A percentile compares a stretch with the other conserved stretches of the same genome.
phyloP scores from a whole-genome alignment of 1,284 basidiomycete genomes.

The Fomitopsis palustris region DNA sequence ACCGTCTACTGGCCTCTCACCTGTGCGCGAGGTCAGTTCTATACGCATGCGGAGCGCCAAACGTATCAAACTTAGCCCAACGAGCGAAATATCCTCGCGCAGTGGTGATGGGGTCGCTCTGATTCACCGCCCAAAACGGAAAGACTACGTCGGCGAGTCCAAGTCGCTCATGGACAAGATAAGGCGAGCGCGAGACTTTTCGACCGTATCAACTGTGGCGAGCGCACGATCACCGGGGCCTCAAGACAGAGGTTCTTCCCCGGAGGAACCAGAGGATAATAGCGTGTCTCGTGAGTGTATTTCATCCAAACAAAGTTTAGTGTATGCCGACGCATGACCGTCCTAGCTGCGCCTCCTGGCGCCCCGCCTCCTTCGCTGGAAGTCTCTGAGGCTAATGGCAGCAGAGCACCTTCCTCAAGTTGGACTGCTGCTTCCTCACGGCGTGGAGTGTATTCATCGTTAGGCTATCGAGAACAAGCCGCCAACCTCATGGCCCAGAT shows the following conservation, averaged over 20 bases:
- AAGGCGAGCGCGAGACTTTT: conserved; percentile 68
- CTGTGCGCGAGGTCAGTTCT: conserved; percentile 35
- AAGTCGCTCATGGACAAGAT: conserved; percentile 73
- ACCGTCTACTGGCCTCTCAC: conserved; percentile 24
- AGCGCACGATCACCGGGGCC: conserved; percentile 29
- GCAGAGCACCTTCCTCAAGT: conserved; percentile 15
- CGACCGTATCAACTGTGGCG: conserved; percentile 61
- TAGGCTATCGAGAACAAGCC: conserved; percentile 70
- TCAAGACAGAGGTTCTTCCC: conserved; percentile 7
- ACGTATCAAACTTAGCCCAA: conserved; percentile 67
- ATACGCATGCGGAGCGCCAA: conserved; percentile 68
- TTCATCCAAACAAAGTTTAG: neutral
- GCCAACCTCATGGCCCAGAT: conserved; percentile 82
- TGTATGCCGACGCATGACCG: neutral
- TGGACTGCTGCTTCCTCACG: conserved; percentile 24
- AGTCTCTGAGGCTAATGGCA: conserved; percentile 9
- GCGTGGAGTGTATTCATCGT: conserved; percentile 47
- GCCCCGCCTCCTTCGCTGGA: conserved; percentile 10
- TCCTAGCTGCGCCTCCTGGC: conserved; percentile 2
- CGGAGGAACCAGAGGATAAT: conserved; percentile 2
- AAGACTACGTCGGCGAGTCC: conserved; percentile 72
- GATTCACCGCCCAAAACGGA: conserved; percentile 48
- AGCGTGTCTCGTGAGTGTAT: conserved; percentile 1
- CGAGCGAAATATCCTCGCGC: conserved; percentile 48
- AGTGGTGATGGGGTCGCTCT: conserved; percentile 42